Conservation (phyloP, 1,139 yeast genomes). For the Kodamaea plutei region DNA sequence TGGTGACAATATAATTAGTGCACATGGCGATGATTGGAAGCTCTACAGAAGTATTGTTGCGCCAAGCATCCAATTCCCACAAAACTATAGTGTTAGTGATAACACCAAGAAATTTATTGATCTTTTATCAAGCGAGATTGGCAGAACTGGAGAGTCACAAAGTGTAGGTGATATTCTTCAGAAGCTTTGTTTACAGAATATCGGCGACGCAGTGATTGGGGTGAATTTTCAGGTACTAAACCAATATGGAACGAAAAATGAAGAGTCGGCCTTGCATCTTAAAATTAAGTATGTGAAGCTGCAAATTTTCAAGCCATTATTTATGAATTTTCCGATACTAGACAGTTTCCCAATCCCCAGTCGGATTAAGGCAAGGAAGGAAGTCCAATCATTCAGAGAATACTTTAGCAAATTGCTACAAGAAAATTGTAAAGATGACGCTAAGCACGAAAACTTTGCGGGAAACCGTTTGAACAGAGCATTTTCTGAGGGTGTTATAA, state of each 20-base stretch:
- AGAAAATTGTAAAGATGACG: conserved; percentile 15
- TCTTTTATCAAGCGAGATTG: too few species aligned
- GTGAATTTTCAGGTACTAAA: conserved; percentile 37
- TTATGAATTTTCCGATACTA: conserved; percentile 50
- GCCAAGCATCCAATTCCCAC: conserved; percentile 50
- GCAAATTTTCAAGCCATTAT: conserved; percentile 55
- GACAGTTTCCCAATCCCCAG: conserved; percentile 51
- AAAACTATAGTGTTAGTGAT: conserved; percentile 26
- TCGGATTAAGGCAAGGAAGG: conserved; percentile 40
- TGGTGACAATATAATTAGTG: conserved; percentile 61
- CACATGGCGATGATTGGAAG: conserved; percentile 56
- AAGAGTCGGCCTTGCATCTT: conserved; percentile 32
- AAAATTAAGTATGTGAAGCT: conserved; percentile 43
- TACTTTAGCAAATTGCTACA: conserved; percentile 25
- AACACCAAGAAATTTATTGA: conserved; percentile 29
- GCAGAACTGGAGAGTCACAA: too few species aligned
- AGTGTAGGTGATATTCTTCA: conserved; percentile 46
- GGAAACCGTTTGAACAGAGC: conserved; percentile 37
- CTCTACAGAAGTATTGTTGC: conserved; percentile 44
- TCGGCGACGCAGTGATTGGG: conserved; percentile 50
- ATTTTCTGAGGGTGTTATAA: conserved; percentile 29
- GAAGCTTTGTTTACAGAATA: conserved; percentile 46
- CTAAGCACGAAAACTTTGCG: conserved; percentile 16
- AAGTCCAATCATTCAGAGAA: conserved; percentile 40
- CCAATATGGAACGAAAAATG: conserved; percentile 9